A percentile compares a stretch with the other conserved stretches of the same genome.
These are phyloP conservation scores for Pisolithus orientalis DNA, from an alignment of 768 basidiomycete genomes.

Conservation along the genomic window DNA sequence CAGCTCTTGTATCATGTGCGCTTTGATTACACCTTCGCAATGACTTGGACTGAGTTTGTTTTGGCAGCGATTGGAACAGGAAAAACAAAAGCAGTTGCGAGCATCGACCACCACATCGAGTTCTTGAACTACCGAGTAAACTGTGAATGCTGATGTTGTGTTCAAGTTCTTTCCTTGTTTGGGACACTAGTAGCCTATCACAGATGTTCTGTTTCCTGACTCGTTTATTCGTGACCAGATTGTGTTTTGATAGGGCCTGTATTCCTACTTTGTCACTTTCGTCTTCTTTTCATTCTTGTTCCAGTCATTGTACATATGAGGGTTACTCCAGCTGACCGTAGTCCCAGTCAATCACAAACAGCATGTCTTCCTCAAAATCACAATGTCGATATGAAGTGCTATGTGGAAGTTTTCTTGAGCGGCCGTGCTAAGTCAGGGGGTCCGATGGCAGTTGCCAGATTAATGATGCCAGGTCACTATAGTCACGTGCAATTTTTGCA, in stretches of 20 bases:
- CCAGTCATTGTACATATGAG: background rate
- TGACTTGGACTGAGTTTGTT: conserved; percentile 2
- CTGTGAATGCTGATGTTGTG: background rate
- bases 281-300: background rate
- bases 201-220: background rate
- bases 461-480: too few species aligned
- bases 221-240: background rate
- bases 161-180: conserved; percentile 1
- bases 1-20: conserved; percentile 81
- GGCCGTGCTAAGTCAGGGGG: too few species aligned
- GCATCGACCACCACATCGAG: conserved; percentile 20
- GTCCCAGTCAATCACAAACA: too few species aligned
- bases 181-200: background rate
- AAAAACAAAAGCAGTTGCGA: conserved; percentile 78
- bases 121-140: conserved; percentile 9
- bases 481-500: too few species aligned
- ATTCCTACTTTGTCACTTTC: background rate
- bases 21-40: conserved; percentile 7
- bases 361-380: too few species aligned
- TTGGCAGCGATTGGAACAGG: conserved; percentile 75
- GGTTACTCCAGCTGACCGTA: too few species aligned
- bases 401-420: too few species aligned
- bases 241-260: background rate
- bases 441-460: too few species aligned
- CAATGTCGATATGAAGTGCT: too few species aligned